phyloP scores from a whole-genome alignment of 495 filamentous ascomycete species.

The Pseudotulostoma volvatum region DNA sequence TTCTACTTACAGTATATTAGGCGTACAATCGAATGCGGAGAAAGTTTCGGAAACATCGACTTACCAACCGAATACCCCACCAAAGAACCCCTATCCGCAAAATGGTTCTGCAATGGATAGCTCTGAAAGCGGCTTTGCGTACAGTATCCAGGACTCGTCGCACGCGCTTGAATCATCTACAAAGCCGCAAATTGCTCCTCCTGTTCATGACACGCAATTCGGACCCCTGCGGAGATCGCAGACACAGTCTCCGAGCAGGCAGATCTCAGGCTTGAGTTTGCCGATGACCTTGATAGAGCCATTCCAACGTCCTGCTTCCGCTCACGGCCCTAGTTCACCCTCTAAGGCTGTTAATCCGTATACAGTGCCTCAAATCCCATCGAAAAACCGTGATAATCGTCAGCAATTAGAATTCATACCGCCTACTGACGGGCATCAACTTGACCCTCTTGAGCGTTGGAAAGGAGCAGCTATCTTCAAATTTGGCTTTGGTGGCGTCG shows the following conservation, averaged over 20 bases:
- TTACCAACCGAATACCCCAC: not conserved
- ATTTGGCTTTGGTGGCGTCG: slow-evolving; percentile 74
- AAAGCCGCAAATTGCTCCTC: not conserved
- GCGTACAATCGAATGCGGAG: not conserved
- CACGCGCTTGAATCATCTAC: not conserved
- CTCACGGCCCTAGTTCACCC: slow-evolving; percentile 38
- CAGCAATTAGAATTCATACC: slow-evolving; percentile 36
- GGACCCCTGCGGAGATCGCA: slow-evolving; percentile 54
- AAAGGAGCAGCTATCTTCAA: slow-evolving; percentile 70
- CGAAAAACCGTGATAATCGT: slow-evolving; percentile 19
- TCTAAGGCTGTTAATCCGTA: slow-evolving; percentile 24
- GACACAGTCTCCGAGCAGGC: slow-evolving; percentile 65
- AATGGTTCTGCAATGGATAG: not conserved
- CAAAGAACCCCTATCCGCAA: slow-evolving; percentile 4
- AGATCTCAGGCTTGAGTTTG: slow-evolving; percentile 31
- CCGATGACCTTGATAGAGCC: slow-evolving; percentile 33
- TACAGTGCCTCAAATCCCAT: slow-evolving; percentile 14
- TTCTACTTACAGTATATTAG: slow-evolving; percentile 1
- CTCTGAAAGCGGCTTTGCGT: not conserved
- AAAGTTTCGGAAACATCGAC: not conserved
- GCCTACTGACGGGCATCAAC: slow-evolving; percentile 65
- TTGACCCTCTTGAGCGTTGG: slow-evolving; percentile 75
- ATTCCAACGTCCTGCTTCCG: slow-evolving; percentile 52
- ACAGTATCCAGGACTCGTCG: too few relatives aligned
- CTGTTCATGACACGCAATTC: not conserved